These are phyloP conservation scores for Luffa aegyptiaca DNA, from an alignment of 306 rosid species.

Conservation along the genomic window DNA sequence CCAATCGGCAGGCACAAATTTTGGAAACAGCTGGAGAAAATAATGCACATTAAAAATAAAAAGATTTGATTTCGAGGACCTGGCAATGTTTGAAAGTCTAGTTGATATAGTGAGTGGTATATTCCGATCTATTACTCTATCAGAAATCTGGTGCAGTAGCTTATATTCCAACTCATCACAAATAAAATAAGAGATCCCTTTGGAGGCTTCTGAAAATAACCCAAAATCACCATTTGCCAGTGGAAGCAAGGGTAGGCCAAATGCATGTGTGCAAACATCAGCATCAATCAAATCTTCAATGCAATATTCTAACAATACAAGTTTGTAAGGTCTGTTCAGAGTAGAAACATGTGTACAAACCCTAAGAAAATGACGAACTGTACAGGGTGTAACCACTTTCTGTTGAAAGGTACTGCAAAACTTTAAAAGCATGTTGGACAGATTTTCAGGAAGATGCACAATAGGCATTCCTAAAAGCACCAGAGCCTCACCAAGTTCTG, in stretches of 20 bases:
- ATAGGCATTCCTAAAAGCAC: slow-evolving; percentile 76
- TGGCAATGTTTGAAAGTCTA: slow-evolving; percentile 79
- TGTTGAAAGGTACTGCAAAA: slow-evolving; percentile 37
- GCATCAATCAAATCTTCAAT: slow-evolving; percentile 85
- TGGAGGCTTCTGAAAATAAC: slow-evolving; percentile 45
- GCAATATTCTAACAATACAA: slow-evolving; percentile 84
- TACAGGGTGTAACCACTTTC: slow-evolving; percentile 72
- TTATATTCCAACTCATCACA: slow-evolving; percentile 71
- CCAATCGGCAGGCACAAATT: slow-evolving; percentile 81
- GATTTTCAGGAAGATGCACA: slow-evolving; percentile 55
- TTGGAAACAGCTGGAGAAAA: slow-evolving; percentile 57
- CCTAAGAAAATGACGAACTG: slow-evolving; percentile 74
- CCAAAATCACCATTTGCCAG: slow-evolving; percentile 86
- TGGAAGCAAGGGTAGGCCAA: slow-evolving; percentile 70
- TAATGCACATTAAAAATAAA: slow-evolving; percentile 42
- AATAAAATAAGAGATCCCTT: slow-evolving; percentile 61
- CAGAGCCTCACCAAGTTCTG: slow-evolving; percentile 71
- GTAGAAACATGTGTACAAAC: slow-evolving; percentile 31
- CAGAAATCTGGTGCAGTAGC: slow-evolving; percentile 52
- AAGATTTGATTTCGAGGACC: slow-evolving; percentile 67
- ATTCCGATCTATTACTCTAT: slow-evolving; percentile 56
- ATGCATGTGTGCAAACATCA: slow-evolving; percentile 71
- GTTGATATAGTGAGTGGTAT: slow-evolving; percentile 43
- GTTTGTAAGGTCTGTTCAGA: slow-evolving; percentile 48
- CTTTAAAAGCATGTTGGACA: slow-evolving; percentile 63